Evolutionary conservation across 805 yeast genomes (phyloP).

Genomic region (Ogataea haglerorum): DNA sequence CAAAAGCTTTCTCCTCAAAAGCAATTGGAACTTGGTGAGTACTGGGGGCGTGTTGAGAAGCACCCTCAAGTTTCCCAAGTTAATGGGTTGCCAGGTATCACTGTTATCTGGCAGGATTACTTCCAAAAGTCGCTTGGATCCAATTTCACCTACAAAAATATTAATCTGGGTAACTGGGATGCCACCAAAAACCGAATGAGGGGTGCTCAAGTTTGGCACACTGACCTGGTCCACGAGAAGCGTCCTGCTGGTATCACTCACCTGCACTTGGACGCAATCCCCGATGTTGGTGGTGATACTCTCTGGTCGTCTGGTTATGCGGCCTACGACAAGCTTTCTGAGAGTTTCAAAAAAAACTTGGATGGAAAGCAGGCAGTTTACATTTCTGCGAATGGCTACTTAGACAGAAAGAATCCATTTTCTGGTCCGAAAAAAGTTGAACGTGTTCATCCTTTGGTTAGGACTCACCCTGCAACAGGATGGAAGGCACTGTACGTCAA

Average conservation of each 20-base stretch:
- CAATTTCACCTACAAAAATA: slow-evolving; percentile 20
- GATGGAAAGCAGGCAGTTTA: slow-evolving; percentile 50
- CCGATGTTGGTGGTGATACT: slow-evolving; percentile 53
- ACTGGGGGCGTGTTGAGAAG: slow-evolving; percentile 42
- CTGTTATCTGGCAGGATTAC: slow-evolving; percentile 41
- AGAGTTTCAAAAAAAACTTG: slow-evolving; percentile 45
- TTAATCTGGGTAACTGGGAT: slow-evolving; percentile 20
- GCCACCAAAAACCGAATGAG: slow-evolving; percentile 4
- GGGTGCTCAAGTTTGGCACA: slow-evolving; percentile 41
- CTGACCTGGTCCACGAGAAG: slow-evolving; percentile 53
- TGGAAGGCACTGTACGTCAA: slow-evolving; percentile 56
- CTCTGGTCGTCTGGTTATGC: slow-evolving; percentile 55
- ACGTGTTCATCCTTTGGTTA: slow-evolving; percentile 57
- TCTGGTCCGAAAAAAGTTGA: slow-evolving; percentile 46
- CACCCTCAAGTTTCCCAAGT: slow-evolving; percentile 36
- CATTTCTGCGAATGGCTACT: slow-evolving; percentile 38
- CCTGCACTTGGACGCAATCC: slow-evolving; percentile 49
- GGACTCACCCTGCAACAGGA: slow-evolving; percentile 66
- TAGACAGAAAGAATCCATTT: slow-evolving; percentile 42
- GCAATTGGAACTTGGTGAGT: slow-evolving; percentile 42
- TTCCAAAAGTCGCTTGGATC: slow-evolving; percentile 24
- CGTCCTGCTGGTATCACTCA: slow-evolving; percentile 57
- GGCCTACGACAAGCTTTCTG: slow-evolving; percentile 53
- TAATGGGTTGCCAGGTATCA: slow-evolving; percentile 35
- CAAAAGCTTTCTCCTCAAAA: slow-evolving; percentile 43